A percentile compares a stretch with the other conserved stretches of the same genome.
These are phyloP conservation scores for Acer yangbiense DNA, from an alignment of 345 rosid species.

Conservation along the genomic window DNA sequence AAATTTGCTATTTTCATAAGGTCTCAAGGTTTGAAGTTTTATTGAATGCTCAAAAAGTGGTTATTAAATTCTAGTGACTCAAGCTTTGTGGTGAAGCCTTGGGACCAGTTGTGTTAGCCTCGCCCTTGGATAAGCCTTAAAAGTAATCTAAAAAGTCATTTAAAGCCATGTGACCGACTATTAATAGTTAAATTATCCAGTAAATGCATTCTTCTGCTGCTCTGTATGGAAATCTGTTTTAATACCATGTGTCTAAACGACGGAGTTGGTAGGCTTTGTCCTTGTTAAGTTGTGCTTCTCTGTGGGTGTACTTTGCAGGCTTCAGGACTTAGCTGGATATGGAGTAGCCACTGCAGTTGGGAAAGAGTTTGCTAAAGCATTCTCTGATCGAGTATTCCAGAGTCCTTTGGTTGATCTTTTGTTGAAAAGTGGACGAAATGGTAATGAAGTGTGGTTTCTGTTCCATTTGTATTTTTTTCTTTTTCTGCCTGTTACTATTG, in stretches of 20 bases:
- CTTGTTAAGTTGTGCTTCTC: conserved; percentile 14
- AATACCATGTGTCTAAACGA: not conserved
- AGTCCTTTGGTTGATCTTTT: conserved; percentile 74
- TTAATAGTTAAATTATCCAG: not conserved
- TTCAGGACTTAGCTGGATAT: conserved; percentile 87
- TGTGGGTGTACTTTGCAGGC: conserved; percentile 51
- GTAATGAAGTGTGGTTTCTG: conserved; percentile 30
- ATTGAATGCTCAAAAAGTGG: not conserved
- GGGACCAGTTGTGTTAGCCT: not conserved
- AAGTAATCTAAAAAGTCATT: not conserved
- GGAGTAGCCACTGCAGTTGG: conserved; percentile 74
- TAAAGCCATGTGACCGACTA: not conserved
- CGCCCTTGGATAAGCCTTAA: not conserved
- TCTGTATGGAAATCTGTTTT: not conserved
- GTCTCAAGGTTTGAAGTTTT: not conserved
- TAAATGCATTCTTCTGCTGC: not conserved
- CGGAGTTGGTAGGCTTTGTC: not conserved
- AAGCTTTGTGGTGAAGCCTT: not conserved
- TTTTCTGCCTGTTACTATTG: conserved; percentile 4
- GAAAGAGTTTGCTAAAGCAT: conserved; percentile 60
- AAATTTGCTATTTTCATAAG: not conserved
- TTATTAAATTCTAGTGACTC: not conserved
- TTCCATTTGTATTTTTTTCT: conserved; percentile 12
- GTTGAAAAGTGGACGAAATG: conserved; percentile 77
- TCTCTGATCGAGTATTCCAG: conserved; percentile 58